These are phyloP conservation scores for Camelina laxa DNA, from an alignment of 345 rosid genomes.

Conservation along the genomic window DNA sequence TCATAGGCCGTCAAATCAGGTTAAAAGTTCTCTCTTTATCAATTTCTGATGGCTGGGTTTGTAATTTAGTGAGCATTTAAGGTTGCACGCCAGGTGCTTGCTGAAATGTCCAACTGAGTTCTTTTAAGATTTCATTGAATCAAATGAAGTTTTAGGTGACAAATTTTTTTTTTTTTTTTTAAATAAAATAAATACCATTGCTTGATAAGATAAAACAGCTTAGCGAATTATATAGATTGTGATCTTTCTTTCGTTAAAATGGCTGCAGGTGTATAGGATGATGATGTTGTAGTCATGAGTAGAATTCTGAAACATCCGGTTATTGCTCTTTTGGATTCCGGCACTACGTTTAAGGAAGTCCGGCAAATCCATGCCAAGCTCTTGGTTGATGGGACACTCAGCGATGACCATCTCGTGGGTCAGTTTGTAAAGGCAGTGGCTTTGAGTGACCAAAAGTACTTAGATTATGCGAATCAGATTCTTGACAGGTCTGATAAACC, in stretches of 20 bases:
- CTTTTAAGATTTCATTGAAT: constrained; percentile 2
- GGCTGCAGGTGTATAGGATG: constrained; percentile 27
- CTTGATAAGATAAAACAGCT: background rate
- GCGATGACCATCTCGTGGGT: constrained; percentile 52
- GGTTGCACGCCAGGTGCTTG: constrained; percentile 20
- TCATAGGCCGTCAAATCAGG: constrained; percentile 5
- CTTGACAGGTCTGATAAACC: constrained; percentile 54
- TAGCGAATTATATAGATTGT: background rate
- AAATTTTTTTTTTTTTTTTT: too few species aligned
- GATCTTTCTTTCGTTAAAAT: background rate
- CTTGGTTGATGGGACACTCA: constrained; percentile 48
- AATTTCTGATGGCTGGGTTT: background rate
- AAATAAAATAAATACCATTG: background rate
- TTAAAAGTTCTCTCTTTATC: background rate
- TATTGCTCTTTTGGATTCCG: constrained; percentile 42
- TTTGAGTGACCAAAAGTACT: constrained; percentile 49
- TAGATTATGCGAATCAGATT: constrained; percentile 53
- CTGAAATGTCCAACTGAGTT: constrained; percentile 21
- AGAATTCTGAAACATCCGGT: constrained; percentile 38
- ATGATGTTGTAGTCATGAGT: constrained; percentile 38
- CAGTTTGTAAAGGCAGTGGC: constrained; percentile 62
- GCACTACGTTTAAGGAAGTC: constrained; percentile 45
- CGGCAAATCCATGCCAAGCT: constrained; percentile 66
- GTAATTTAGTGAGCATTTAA: background rate
- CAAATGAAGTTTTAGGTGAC: background rate